Base-by-base conservation (phyloP, 2,329 filamentous ascomycete species). In the Akanthomyces dipterigenus region DNA sequence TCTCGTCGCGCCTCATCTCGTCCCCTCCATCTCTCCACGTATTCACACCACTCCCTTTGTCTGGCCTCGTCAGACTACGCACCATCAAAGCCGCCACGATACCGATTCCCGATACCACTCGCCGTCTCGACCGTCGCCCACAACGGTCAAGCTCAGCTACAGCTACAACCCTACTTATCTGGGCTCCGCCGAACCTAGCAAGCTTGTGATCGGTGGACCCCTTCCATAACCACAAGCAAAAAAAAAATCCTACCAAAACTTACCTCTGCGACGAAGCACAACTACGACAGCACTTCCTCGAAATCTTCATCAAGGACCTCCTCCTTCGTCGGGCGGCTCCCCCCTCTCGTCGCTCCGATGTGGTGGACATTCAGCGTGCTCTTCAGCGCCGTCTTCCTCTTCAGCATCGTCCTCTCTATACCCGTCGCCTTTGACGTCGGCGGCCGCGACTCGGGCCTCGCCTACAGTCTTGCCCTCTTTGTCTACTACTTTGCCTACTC, bases 391-490 rank as follows among this genome's bases (percentile, higher is more conserved):
- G 77, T 91, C 76, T 98, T 97, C 78, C 87, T 98, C 69, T 83
- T 93, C 76, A 90, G 90, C 77, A 92, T 97, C 75, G 87, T 98
- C 72, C 89, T 98, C 72, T 96, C 92, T 64, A 95, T 99, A 73
- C 95, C 95, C 64, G 88, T 99, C 72, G 91, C 93, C 70, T 98
- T 98, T 79, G 95, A 99, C 84, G 93, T 98, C 70, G 95, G 95
- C 73, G 95, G 95, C 64, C 88, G 91, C 70, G 93, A 95, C 69
- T 96, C 92, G 71, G 95, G 95, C 63, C 82, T 99, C 71, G 93
- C 92, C 65, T 98, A 96, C 79, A 97, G 92, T 72, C 84, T 98
- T 59, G 86, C 90, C 53, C 85, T 98, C 60, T 93, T 93, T 68
- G 81, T 84, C 69, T 98, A 96, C 81, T 98, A 98, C 79, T 88